Base-by-base conservation (phyloP, 805 yeast species). In the Torulaspora maleeae region DNA sequence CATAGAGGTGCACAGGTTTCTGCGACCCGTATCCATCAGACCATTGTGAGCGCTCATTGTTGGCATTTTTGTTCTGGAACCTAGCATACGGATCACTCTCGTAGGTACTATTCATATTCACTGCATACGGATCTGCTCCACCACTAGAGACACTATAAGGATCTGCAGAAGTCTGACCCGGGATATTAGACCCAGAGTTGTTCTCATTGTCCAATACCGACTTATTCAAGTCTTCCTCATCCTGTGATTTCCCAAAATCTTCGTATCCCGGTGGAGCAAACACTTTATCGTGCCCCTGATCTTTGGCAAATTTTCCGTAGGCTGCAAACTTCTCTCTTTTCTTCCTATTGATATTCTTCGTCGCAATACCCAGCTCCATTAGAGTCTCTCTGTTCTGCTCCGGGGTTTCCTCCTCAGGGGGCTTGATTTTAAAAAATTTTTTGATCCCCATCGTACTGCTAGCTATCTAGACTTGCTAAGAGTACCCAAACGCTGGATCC, bases 321-420 rank as follows among this genome's bases (percentile, higher is more conserved):
- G 79, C 79, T 25, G 71, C 67, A 60, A 78, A 71, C 49, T 71
- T 68, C 51, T 70, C 68, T 50, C 68, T 67, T 48, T 69, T 62
- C 35, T 59, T 66, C 36, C 56, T 62, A 2, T 60, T 63, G 11
- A 64, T 55, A 30, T 58, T 62, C 47, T 69, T 74, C 13, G 69
- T 66, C 3, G 69, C 58, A 19, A 76, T 63, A 35, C 79, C 80
- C 30, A 70, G 59, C 29, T 68, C 70, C 49, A 66, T 65, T 52
- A 77, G 61, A 13, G 61, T 52, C 11, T 75, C 76, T 33, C 70
- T 60, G 36, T 71, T 66, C 36, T 69, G 69, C 12, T 69, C 70
- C 17, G 65, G 62, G 4, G 71, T 67, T 43, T 70, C 70, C 55
- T 77, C 80, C 42, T 72, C 68, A 11, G 77, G 78, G 15, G 79